A percentile compares a stretch with the other conserved stretches of the same genome.
Evolutionary conservation across 768 basidiomycete genomes (phyloP).

Genomic region (Tephrocybe sp.): DNA sequence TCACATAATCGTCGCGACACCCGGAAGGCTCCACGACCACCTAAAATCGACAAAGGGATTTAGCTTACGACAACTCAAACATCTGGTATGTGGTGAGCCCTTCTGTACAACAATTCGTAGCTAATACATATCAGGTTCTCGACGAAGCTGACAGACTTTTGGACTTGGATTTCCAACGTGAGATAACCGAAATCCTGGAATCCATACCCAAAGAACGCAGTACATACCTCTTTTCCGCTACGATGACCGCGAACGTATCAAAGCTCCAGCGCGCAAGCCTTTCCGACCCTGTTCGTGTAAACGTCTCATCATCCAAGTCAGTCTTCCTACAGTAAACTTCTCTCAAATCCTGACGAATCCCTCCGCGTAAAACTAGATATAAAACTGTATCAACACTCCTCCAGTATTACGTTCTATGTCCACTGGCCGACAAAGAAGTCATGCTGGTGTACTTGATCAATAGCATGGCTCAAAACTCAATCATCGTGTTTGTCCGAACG

Average conservation of each 20-base stretch:
- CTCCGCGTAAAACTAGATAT: conserved; percentile 75
- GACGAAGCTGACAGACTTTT: conserved; percentile 94
- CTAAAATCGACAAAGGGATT: conserved; percentile 97
- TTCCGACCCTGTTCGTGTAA: conserved; percentile 85
- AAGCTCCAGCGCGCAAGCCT: conserved; percentile 92
- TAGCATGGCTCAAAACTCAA: conserved; percentile 81
- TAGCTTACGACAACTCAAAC: conserved; percentile 76
- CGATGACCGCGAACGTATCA: conserved; percentile 96
- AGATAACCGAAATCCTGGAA: conserved; percentile 92
- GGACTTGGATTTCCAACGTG: conserved; percentile 92
- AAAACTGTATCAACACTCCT: conserved; percentile 93
- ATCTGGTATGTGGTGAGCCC: conserved; percentile 57
- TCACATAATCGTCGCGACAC: conserved; percentile 92
- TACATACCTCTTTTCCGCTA: conserved; percentile 94
- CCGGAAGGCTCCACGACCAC: conserved; percentile 88
- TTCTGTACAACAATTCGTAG: background rate
- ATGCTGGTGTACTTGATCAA: conserved; percentile 86
- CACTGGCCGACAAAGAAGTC: conserved; percentile 85
- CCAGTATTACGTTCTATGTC: conserved; percentile 92
- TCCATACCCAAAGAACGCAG: conserved; percentile 88
- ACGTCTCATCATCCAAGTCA: conserved; percentile 82
- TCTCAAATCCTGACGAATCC: background rate
- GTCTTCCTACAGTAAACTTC: conserved; percentile 22
- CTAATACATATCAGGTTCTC: conserved; percentile 60
- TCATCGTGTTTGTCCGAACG: conserved; percentile 93